These are phyloP conservation scores for Butyriboletus loyo DNA, from an alignment of 768 basidiomycete species.

Conservation along the genomic window DNA sequence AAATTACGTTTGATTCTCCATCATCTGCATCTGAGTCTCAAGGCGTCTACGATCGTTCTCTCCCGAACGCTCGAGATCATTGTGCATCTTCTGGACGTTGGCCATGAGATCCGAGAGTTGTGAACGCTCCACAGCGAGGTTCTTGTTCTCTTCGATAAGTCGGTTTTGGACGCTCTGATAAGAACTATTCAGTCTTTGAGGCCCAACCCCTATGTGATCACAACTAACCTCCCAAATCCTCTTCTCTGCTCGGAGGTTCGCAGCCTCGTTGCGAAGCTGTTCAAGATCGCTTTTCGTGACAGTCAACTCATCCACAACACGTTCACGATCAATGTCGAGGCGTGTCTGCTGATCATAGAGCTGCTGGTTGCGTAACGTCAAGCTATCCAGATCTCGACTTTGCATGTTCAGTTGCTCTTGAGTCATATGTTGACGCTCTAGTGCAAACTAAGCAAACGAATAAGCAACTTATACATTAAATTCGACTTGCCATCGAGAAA, in stretches of 20 bases:
- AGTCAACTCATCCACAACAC: slow-evolving; percentile 65
- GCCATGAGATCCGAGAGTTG: slow-evolving; percentile 84
- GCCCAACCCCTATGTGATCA: not conserved
- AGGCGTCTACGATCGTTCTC: slow-evolving; percentile 80
- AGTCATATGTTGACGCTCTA: slow-evolving; percentile 69
- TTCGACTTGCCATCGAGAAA: slow-evolving; percentile 62
- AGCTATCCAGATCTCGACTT: slow-evolving; percentile 60
- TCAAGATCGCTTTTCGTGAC: slow-evolving; percentile 61
- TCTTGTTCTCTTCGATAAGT: slow-evolving; percentile 82
- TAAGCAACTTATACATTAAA: not conserved
- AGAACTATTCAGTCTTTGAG: not conserved
- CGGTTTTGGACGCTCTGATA: slow-evolving; percentile 72
- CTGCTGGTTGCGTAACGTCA: slow-evolving; percentile 66
- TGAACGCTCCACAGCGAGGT: slow-evolving; percentile 74
- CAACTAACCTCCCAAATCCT: slow-evolving; percentile 83
- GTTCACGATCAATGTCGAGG: slow-evolving; percentile 70
- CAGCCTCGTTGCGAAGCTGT: slow-evolving; percentile 78
- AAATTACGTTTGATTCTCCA: slow-evolving; percentile 76
- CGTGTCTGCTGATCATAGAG: slow-evolving; percentile 72
- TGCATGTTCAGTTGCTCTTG: slow-evolving; percentile 67
- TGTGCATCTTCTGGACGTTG: slow-evolving; percentile 88
- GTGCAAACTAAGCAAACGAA: not conserved
- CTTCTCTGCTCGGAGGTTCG: slow-evolving; percentile 90
- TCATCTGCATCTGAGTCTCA: slow-evolving; percentile 73
- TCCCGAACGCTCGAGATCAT: slow-evolving; percentile 78